Base-by-base conservation (phyloP, 2,329 filamentous ascomycete genomes). In the Magnaporthiopsis rhizophila region DNA sequence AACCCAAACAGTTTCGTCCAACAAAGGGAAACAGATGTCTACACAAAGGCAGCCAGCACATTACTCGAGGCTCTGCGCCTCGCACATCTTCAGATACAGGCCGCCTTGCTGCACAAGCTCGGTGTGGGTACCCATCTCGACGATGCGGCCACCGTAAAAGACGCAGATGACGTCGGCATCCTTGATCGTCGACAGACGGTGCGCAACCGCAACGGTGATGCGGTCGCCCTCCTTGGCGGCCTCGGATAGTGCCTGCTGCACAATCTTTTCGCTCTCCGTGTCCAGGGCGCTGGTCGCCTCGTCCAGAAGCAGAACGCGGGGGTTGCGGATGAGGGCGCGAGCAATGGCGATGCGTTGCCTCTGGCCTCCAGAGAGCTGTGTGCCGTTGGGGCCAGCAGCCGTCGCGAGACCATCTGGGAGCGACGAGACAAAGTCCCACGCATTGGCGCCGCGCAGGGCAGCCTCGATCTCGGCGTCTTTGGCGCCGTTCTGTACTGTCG, bases 281-380 rank as follows among this genome's bases (percentile, higher is more conserved):
- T 91, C 87, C 65, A 94, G 87, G 8, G 90, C 87, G 53, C 89
- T 91, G 3, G 91, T 92, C 8, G 91, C 91, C 78, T 95, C 91
- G 70, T 95, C 91, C 0, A 96, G 83, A 0, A 95, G 83, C 4
- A 98, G 78, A 66, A 98, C 87, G 75, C 91, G 93, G 8, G 95
- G 94, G 71, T 97, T 86, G n/a, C 94, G 89, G 58, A 98, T 87
- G 15, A 98, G 80, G 0, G 94, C 95, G 6, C 94, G 87, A 3
- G 95, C 94, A 73, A 98, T 97, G 62, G 92, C 94, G 50, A 98
- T 88, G 66, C 95, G 90, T 76, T 98, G 94, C 74, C 97, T 97
- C 76, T 98, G 95, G 0, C 94, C 95, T 64, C 95, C 94, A 1
- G 89, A 93, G 21, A 97, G 79, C 73, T 97, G 85, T 18, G 86